Base-by-base conservation (phyloP, 768 basidiomycete genomes). In the Trametes villosa region DNA sequence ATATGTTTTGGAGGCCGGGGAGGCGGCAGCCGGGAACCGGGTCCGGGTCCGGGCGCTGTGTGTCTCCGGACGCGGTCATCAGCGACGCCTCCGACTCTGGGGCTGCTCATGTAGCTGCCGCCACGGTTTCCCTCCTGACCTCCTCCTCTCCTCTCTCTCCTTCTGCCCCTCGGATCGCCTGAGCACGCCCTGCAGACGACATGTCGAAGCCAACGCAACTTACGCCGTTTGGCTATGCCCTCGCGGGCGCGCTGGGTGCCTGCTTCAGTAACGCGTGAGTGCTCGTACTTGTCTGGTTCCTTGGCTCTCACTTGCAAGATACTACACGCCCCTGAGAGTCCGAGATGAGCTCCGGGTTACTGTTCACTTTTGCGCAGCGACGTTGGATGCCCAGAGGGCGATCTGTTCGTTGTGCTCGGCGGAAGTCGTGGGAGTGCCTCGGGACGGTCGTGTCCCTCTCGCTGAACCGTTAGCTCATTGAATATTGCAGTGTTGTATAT, bases 241-340 rank as follows among this genome's bases (percentile, higher is more conserved):
- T 98, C 56, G 93, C 94, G 44, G 96, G 96, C 4, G 96, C 96
- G 9, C 81, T 98, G 18, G 94, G 96, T 47, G 95, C 91, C 26
- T 94, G 95, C 71, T 93, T 97, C 75, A 89, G 90, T 64, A 93
- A 92, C 67, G 93, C 94, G 92, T 96, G 74, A 73, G 94, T 85
- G 42, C 29, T 46, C 12, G 18, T 9, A 7, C 6, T 59, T 8
- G 42, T 22, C 36, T 38, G 7, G n/a, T n/a, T n/a, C n/a, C n/a
- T n/a, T n/a, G n/a, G n/a, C n/a, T n/a, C n/a, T n/a, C n/a, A n/a
- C n/a, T n/a, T n/a, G n/a, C n/a, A n/a, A n/a, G n/a, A n/a, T n/a
- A n/a, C n/a, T n/a, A n/a, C n/a, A n/a, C n/a, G n/a, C n/a, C n/a
- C n/a, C n/a, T n/a, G n/a, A n/a, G n/a, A n/a, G n/a, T n/a, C n/a